phyloP scores from a whole-genome alignment of 805 yeast species.

The Metschnikowia proteae region DNA sequence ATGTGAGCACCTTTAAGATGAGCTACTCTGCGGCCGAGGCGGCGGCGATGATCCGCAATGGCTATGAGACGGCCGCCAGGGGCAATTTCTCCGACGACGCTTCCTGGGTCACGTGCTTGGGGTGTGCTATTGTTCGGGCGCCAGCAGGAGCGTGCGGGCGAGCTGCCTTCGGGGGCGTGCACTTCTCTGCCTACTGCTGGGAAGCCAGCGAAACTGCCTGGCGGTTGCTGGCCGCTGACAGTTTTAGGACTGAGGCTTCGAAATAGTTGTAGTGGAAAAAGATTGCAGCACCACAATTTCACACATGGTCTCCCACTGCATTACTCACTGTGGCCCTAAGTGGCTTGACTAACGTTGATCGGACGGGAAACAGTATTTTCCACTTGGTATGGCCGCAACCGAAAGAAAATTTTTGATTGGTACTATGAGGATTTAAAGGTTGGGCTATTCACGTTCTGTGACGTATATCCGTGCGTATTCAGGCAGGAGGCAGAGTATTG shows the following conservation, averaged over 20 bases:
- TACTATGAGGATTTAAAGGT: too few relatives aligned
- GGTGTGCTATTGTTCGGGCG: constrained; percentile 26
- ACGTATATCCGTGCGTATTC: too few relatives aligned
- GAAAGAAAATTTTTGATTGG: too few relatives aligned
- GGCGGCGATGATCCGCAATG: constrained; percentile 18
- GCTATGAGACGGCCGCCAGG: constrained; percentile 19
- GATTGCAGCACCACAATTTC: too few relatives aligned
- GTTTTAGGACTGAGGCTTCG: background rate
- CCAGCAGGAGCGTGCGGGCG: constrained; percentile 22
- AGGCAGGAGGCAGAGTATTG: too few relatives aligned
- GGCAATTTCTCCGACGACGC: constrained; percentile 20
- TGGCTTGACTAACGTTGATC: too few relatives aligned
- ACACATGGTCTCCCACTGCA: too few relatives aligned
- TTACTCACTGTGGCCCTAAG: too few relatives aligned
- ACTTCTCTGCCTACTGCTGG: constrained; percentile 23
- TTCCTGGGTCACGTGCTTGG: constrained; percentile 23
- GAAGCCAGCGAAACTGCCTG: background rate
- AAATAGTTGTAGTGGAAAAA: too few relatives aligned
- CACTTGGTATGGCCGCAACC: too few relatives aligned
- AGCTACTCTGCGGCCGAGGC: constrained; percentile 18
- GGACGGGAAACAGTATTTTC: too few relatives aligned
- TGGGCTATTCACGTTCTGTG: too few relatives aligned
- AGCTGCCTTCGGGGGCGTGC: constrained; percentile 22
- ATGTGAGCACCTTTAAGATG: constrained; percentile 24
- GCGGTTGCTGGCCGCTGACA: background rate